A percentile compares a stretch with the other conserved stretches of the same genome.
Conservation (phyloP, 148 eudicot species). For the Chenopodium berlandieri region DNA sequence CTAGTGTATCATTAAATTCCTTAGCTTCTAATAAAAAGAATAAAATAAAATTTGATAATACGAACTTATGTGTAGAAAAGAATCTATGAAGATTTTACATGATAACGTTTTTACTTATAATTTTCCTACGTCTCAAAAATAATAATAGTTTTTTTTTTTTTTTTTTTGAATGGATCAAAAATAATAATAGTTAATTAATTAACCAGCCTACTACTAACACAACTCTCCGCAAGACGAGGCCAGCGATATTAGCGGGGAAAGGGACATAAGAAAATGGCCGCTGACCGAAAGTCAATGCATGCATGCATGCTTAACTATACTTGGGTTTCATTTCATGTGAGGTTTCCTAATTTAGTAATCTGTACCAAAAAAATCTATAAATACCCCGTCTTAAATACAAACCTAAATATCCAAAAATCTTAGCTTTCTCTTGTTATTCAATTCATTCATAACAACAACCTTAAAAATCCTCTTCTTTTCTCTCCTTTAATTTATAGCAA, state of each 20-base stretch:
- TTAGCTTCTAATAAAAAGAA: too few relatives aligned
- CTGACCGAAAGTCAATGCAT: background rate
- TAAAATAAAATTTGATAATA: too few relatives aligned
- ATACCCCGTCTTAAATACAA: constrained; percentile 3
- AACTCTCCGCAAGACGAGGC: background rate
- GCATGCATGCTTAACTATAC: background rate
- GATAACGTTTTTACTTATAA: too few relatives aligned
- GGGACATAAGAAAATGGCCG: background rate
- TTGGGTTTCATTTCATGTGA: background rate
- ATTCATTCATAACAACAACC: background rate
- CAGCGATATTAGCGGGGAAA: background rate
- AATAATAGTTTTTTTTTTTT: too few relatives aligned
- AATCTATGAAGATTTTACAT: too few relatives aligned
- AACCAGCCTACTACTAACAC: background rate
- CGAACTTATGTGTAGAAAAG: too few relatives aligned
- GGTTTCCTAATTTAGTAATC: background rate
- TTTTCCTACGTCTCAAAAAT: too few relatives aligned
- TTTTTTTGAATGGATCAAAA: too few relatives aligned
- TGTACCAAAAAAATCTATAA: constrained; percentile 17
- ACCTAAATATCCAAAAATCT: background rate
- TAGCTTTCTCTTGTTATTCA: background rate
- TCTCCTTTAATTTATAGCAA: background rate
- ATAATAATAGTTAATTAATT: too few relatives aligned
- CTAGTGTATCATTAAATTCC: too few relatives aligned
- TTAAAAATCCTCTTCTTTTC: background rate